Evolutionary conservation across 441 rosid species (phyloP).

Genomic region (Populus hybrid): DNA sequence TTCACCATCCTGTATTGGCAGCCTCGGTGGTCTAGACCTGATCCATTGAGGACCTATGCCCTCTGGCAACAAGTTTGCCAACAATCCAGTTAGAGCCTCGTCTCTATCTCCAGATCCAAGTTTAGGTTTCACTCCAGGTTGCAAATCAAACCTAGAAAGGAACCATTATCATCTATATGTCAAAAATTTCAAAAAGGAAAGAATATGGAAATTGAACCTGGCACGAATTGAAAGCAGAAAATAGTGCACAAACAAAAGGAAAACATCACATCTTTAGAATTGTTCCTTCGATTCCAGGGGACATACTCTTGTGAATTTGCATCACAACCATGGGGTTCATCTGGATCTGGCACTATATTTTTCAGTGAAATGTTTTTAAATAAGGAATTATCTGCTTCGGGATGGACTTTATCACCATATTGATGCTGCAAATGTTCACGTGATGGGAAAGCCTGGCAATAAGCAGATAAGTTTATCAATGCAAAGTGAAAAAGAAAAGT

Average conservation of each 20-base stretch:
- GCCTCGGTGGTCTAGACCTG: conserved; percentile 81
- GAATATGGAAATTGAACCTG: not conserved
- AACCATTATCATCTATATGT: conserved; percentile 11
- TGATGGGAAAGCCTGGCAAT: conserved; percentile 61
- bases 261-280: conserved; percentile 10
- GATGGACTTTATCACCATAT: conserved; percentile 47
- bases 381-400: conserved; percentile 43
- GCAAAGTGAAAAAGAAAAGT: not conserved
- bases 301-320: conserved; percentile 78
- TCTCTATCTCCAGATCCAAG: conserved; percentile 90
- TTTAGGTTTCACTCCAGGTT: conserved; percentile 65
- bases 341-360: conserved; percentile 76
- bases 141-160: conserved; percentile 75
- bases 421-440: conserved; percentile 71
- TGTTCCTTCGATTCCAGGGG: conserved; percentile 19
- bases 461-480: conserved; percentile 20
- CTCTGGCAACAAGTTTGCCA: conserved; percentile 48
- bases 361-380: conserved; percentile 43
- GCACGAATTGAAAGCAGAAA: conserved; percentile 1
- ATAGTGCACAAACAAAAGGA: not conserved
- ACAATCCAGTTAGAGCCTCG: conserved; percentile 55
- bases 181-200: conserved; percentile 17
- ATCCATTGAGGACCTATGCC: conserved; percentile 72
- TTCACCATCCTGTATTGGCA: conserved; percentile 79
- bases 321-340: conserved; percentile 71